Evolutionary conservation across 176 grass and related monocot species (phyloP).

Genomic region (Pontederia crassipes): DNA sequence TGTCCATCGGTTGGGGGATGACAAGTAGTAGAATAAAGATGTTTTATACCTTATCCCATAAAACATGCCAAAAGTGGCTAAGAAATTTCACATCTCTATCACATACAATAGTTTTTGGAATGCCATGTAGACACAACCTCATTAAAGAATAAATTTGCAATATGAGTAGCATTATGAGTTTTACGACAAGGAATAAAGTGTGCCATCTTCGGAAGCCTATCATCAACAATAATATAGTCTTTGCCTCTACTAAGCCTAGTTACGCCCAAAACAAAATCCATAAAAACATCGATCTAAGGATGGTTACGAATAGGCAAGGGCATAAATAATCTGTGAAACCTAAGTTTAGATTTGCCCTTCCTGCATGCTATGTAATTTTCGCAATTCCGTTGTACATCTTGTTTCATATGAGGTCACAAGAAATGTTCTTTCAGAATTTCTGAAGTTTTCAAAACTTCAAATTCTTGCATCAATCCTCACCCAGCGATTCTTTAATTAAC

Average conservation of each 20-base stretch:
- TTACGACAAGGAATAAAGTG: too few relatives aligned
- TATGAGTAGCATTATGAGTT: neutral
- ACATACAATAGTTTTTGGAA: too few relatives aligned
- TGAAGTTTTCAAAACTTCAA: neutral
- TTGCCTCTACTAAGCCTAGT: neutral
- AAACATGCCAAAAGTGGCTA: too few relatives aligned
- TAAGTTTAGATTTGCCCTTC: neutral
- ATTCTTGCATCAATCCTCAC: neutral
- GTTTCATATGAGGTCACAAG: neutral
- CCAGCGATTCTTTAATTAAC: neutral
- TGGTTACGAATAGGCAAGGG: neutral
- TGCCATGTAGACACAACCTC: neutral
- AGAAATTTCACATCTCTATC: too few relatives aligned
- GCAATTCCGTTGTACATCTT: neutral
- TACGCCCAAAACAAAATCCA: neutral
- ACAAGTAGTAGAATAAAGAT: too few relatives aligned
- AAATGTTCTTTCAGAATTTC: conserved; percentile 1
- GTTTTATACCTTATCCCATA: too few relatives aligned
- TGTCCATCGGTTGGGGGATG: too few relatives aligned
- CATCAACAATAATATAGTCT: neutral
- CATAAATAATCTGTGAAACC: neutral
- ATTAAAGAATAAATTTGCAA: neutral
- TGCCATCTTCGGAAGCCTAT: neutral
- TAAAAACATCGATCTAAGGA: neutral
- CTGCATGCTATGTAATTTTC: too few relatives aligned